Percentiles rank a stretch among this genome's conserved stretches.
Conservation (phyloP, 208 protist genomes). For the Leishmania turanica region DNA sequence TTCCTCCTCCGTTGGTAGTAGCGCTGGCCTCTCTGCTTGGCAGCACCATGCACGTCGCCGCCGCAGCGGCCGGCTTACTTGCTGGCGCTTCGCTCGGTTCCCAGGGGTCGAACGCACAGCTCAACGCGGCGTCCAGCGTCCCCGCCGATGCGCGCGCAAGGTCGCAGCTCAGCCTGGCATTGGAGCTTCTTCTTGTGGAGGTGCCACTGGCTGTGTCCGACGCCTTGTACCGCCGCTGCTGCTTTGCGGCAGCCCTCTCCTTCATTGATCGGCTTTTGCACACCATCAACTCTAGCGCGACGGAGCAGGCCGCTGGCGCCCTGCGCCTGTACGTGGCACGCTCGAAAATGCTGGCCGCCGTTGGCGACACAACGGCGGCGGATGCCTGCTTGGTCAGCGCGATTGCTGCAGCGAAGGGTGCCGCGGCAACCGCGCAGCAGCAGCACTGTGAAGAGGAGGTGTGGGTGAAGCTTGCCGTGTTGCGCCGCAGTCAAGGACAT, state of each 20-base stretch:
- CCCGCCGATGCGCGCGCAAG: neutral
- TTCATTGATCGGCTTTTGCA: conserved; percentile 14
- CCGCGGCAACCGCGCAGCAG: neutral
- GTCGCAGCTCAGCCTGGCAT: neutral
- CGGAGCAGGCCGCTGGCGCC: neutral
- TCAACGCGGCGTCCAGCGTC: neutral
- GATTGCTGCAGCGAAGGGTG: conserved; percentile 13
- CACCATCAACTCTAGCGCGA: neutral
- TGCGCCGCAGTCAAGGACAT: conserved; percentile 47
- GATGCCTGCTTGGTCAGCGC: conserved; percentile 43
- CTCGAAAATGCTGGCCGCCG: conserved; percentile 45
- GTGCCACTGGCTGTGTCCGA: conserved; percentile 28
- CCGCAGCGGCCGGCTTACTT: neutral
- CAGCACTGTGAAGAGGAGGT: conserved; percentile 35
- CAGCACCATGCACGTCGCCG: neutral
- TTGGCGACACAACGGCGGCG: conserved; percentile 36
- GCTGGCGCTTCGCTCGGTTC: neutral
- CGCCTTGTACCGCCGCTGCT: conserved; percentile 19
- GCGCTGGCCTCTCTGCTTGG: conserved; percentile 5
- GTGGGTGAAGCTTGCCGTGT: conserved; percentile 65
- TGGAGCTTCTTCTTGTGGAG: conserved; percentile 26
- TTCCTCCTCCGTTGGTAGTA: conserved; percentile 11
- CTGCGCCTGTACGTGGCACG: conserved; percentile 32
- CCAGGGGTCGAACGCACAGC: neutral
- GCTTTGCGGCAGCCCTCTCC: conserved; percentile 7